phyloP scores from a whole-genome alignment of 257 asterid genomes.

The Dorcoceras hygrometricum region DNA sequence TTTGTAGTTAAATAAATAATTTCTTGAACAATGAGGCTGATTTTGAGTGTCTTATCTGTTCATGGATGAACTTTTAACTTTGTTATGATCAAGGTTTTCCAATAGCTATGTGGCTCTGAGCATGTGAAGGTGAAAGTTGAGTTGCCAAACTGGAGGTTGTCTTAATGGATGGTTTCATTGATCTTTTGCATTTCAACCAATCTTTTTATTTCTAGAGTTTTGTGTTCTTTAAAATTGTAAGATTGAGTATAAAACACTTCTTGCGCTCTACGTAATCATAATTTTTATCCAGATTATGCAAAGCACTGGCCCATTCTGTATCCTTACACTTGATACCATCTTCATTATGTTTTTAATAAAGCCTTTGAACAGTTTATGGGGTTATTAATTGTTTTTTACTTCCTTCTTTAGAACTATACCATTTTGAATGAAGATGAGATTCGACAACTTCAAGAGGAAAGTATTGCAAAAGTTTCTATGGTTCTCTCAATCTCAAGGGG shows the following conservation, averaged over 20 bases:
- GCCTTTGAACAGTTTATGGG: neutral
- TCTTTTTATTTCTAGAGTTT: neutral
- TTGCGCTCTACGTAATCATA: slow-evolving; percentile 15
- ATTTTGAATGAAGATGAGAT: slow-evolving; percentile 81
- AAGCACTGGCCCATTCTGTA: slow-evolving; percentile 2
- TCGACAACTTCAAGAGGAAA: slow-evolving; percentile 73
- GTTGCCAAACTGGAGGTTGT: slow-evolving; percentile 12
- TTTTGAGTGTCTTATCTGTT: slow-evolving; percentile 1
- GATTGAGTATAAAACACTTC: neutral
- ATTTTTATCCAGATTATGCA: slow-evolving; percentile 6
- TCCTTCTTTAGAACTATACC: slow-evolving; percentile 53
- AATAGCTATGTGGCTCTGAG: slow-evolving; percentile 8
- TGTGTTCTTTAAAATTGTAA: slow-evolving; percentile 1
- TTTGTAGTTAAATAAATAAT: too few species aligned
- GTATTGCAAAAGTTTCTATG: slow-evolving; percentile 58
- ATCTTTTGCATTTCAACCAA: neutral
- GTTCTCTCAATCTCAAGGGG: slow-evolving; percentile 85
- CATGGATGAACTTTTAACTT: neutral
- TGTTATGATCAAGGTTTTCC: slow-evolving; percentile 1
- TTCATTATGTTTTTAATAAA: slow-evolving; percentile 7
- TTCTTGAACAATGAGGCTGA: neutral
- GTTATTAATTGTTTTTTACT: slow-evolving; percentile 14
- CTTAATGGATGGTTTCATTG: neutral
- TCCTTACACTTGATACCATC: slow-evolving; percentile 6
- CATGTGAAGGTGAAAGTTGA: neutral